A percentile compares a stretch with the other conserved stretches of the same genome.
Conservation (phyloP, 495 filamentous ascomycete genomes). For the Durotheca rogersii region DNA sequence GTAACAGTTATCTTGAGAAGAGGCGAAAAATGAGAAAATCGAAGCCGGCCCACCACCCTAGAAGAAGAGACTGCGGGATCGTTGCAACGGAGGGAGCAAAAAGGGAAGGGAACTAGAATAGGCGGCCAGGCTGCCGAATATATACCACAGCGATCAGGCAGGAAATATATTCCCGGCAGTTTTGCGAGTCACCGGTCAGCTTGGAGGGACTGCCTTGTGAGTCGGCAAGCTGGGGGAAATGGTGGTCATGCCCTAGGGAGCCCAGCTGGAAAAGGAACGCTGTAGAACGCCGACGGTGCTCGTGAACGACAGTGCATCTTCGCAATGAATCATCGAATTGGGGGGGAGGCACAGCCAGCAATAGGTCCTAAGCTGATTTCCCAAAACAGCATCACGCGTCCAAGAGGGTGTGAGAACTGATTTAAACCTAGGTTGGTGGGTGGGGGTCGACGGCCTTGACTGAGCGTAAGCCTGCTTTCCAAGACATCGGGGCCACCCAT, state of each 20-base stretch:
- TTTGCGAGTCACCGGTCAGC: constrained; percentile 34
- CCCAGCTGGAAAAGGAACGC: constrained; percentile 15
- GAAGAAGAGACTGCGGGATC: constrained; percentile 19
- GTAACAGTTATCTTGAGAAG: constrained; percentile 16
- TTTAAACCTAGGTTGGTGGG: constrained; percentile 23
- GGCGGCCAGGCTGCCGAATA: constrained; percentile 12
- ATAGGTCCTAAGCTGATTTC: constrained; percentile 26
- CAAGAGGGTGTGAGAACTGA: constrained; percentile 34
- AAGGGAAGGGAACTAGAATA: constrained; percentile 3
- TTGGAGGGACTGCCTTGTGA: constrained; percentile 34
- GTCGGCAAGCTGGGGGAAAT: constrained; percentile 19
- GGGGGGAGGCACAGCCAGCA: constrained; percentile 25
- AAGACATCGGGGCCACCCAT: constrained; percentile 33
- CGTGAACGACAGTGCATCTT: constrained; percentile 24
- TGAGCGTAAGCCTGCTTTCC: constrained; percentile 31
- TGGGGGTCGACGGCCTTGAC: constrained; percentile 22
- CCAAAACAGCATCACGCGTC: constrained; percentile 30
- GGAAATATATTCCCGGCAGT: constrained; percentile 24
- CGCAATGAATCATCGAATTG: constrained; percentile 26
- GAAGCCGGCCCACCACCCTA: constrained; percentile 24
- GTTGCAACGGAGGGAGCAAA: constrained; percentile 18
- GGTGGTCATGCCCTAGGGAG: constrained; percentile 33
- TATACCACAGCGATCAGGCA: constrained; percentile 33
- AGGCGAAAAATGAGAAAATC: constrained; percentile 10
- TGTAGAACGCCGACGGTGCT: constrained; percentile 22